Evolutionary conservation across 495 filamentous ascomycete genomes (phyloP), one percentile per base, ranked within the genome.

Genomic region (Thozetella sp.): DNA sequence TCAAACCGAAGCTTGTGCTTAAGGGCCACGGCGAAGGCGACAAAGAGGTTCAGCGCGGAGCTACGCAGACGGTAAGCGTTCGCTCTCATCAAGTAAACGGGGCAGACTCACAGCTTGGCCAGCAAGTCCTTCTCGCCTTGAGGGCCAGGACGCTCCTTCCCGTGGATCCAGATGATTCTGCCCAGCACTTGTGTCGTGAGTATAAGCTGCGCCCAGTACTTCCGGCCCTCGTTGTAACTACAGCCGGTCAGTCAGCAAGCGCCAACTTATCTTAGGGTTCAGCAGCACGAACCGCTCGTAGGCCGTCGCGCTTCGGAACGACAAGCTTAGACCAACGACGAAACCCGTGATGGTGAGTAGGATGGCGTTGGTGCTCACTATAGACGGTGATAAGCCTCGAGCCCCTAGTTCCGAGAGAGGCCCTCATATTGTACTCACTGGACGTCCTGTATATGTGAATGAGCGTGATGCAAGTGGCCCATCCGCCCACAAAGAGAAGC

Each of bases 1-100:
- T 97, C 92, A 67, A 93, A 93, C 22, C 93, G 90, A 17, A 97
- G 84, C 67, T 86, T 88, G 76, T 94, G 92, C 68, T 94, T 96
- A 52, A 94, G 79, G 0, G 92, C 72, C 4, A 91, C 80, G 30
- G 88, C 81, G 67, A 90, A 96, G 2, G 90, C 91, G 20, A 92
- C 81, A 58, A 95, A 80, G 43, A 96, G 83, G 70, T 96, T 95
- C 69, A 95, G 83, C 2, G 87, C 90, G 1, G 91, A 87, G 45
- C 86, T 86, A 6, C 30, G 30, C 30, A 37, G 30, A 15, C 6
- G 30, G 30, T 37, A 37, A 37, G 61, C 46, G 9, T 23, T 25
- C 13, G 48, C 23, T 59, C 51, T 48, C 25, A 3, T 52, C 40
- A 25, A 48, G 45, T 70, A n/a, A n/a, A 58, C 66, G 55, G 13